Conservation (phyloP, 116 monocot species). For the Phalaenopsis hybrid region DNA sequence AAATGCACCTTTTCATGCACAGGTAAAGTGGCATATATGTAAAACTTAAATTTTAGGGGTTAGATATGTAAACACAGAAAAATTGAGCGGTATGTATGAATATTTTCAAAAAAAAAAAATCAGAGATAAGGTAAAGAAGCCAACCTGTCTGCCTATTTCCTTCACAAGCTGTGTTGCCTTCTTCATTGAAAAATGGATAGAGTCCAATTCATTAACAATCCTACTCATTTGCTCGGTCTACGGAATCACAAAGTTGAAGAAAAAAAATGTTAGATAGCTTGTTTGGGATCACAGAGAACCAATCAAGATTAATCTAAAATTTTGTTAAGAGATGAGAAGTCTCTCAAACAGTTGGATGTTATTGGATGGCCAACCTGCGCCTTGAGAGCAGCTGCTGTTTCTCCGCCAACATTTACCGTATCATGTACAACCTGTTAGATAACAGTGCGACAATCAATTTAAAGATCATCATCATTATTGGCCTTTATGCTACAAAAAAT, state of each 20-base stretch:
- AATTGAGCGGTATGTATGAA: no score
- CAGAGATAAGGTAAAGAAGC: neutral
- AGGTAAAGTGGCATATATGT: no score
- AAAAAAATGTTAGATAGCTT: neutral
- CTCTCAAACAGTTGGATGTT: neutral
- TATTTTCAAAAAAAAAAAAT: neutral
- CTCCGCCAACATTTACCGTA: slow-evolving; percentile 78
- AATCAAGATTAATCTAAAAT: neutral
- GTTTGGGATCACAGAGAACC: slow-evolving; percentile 1
- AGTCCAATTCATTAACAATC: slow-evolving; percentile 88
- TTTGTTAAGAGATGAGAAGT: neutral
- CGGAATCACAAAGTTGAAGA: neutral
- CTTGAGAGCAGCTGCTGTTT: slow-evolving; percentile 85
- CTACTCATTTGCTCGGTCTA: slow-evolving; percentile 99
- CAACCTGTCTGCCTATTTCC: slow-evolving; percentile 85
- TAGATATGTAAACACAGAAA: no score
- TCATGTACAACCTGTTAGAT: slow-evolving; percentile 63
- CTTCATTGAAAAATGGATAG: slow-evolving; percentile 92
- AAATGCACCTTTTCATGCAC: no score
- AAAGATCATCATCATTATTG: neutral
- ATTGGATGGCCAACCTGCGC: slow-evolving; percentile 48
- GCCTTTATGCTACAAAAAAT: no score
- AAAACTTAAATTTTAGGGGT: no score
- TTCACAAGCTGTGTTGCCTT: slow-evolving; percentile 87
- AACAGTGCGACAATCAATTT: neutral